Evolutionary conservation across 305 asterid species (phyloP).

Genomic region (Fraxinus paxiana): DNA sequence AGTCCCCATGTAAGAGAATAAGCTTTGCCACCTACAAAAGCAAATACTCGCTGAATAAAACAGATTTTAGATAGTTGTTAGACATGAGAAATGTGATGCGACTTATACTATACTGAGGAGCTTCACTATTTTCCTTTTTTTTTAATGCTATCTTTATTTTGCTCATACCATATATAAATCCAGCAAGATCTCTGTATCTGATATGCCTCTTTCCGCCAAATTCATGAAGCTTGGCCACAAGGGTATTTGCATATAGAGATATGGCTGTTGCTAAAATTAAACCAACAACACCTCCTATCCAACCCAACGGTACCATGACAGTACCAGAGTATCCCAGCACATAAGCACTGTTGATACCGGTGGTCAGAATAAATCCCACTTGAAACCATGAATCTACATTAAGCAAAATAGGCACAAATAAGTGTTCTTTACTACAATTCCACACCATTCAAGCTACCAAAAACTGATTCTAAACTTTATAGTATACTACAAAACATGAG

Average conservation of each 20-base stretch:
- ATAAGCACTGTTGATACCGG: conserved; percentile 87
- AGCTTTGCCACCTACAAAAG: conserved; percentile 55
- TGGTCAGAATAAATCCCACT: conserved; percentile 83
- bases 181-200: conserved; percentile 89
- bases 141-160: neutral
- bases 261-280: conserved; percentile 57
- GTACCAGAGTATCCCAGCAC: conserved; percentile 90
- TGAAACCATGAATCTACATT: conserved; percentile 89
- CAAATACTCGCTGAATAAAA: conserved; percentile 2
- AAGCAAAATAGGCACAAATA: neutral
- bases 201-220: conserved; percentile 84
- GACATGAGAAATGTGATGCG: neutral
- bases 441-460: conserved; percentile 2
- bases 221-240: conserved; percentile 81
- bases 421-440: neutral
- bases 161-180: conserved; percentile 67
- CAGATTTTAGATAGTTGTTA: neutral
- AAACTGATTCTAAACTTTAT: neutral
- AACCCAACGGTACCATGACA: conserved; percentile 84
- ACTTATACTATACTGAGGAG: neutral
- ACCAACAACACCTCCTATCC: conserved; percentile 85
- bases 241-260: conserved; percentile 68
- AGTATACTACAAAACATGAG: neutral
- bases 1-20: conserved; percentile 75
- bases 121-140: neutral